Base-by-base conservation (phyloP, 805 yeast species). In the Wickerhamomyces silvicola region DNA sequence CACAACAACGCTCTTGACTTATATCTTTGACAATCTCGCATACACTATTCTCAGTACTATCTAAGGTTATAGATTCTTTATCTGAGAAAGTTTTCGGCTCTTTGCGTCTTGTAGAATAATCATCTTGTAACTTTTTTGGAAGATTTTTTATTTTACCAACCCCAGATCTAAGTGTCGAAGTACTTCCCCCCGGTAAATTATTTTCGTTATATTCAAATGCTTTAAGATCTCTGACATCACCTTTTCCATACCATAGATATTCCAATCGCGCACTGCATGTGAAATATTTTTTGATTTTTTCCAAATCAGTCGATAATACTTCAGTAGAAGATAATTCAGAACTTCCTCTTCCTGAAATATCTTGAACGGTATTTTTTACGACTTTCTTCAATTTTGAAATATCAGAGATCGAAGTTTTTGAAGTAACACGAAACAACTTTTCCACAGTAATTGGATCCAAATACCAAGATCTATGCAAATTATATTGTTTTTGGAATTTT, bases 401-500 rank as follows among this genome's bases (percentile, higher is more conserved):
- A 42, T 68, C 76, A 4, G 62, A 54, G 15, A 53, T 60, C 6
- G 65, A 52, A 6, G 53, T 54, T 41, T 70, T 71, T 7, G 67
- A 65, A 5, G 78, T 67, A 4, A 68, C 63, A 31, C 59, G 59
- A 37, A 68, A 60, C 3, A 77, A 54, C 33, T 66, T 64, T 30
- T 64, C 65, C 30, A 68, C 56, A 0, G 90, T 81, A 31, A 60
- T 62, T 18, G 68, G 61, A 53, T 81, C 87, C 21, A 82, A 59
- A 38, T 66, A 68, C 37, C 74, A 54, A 16, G 70, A 68, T 37
- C 64, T 62, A 4, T 69, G 67, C 7, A 81, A 48, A 39, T 71
- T 69, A 41, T 68, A 65, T 37, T 78, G 81, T 49, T 76, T 83
- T 54, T 92, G 97, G 53, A 88, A 90, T 37, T 75, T 79, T 2